Conservation (phyloP, 2,329 filamentous ascomycete genomes). For the Arthroderma sp. region DNA sequence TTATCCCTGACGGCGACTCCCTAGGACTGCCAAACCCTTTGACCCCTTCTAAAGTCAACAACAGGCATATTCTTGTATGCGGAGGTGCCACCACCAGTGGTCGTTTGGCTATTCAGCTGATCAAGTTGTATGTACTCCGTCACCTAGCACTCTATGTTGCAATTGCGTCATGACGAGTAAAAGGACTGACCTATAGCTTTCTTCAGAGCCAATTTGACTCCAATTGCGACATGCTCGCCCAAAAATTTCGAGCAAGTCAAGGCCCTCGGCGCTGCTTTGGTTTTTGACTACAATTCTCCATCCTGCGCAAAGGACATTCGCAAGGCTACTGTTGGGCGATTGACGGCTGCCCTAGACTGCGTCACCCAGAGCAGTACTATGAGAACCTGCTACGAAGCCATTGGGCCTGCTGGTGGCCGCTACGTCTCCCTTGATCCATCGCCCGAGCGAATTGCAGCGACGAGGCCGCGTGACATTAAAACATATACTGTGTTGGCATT, state of each 20-base stretch:
- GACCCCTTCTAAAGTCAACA: not conserved
- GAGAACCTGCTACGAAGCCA: conserved; percentile 13
- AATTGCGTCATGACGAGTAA: no score
- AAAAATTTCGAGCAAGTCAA: conserved; percentile 21
- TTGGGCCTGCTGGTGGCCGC: conserved; percentile 12
- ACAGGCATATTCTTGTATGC: conserved; percentile 29
- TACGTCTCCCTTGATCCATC: conserved; percentile 13
- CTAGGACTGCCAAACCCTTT: conserved; percentile 8
- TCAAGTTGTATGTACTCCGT: conserved; percentile 13
- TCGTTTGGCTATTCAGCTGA: conserved; percentile 20
- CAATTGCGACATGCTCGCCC: conserved; percentile 23
- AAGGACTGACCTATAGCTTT: no score
- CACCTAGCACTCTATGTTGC: no score
- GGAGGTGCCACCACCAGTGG: conserved; percentile 35
- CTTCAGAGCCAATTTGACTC: conserved; percentile 14
- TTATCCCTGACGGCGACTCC: conserved; percentile 17
- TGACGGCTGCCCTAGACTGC: conserved; percentile 8
- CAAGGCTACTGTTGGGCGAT: conserved; percentile 9
- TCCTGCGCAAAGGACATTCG: conserved; percentile 8
- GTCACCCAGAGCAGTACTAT: conserved; percentile 7
- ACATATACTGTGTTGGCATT: not conserved
- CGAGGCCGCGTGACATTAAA: not conserved
- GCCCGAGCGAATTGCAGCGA: not conserved
- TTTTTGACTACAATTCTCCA: conserved; percentile 17
- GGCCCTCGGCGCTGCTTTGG: conserved; percentile 21